Percentiles rank a stretch among this genome's conserved stretches.
These are phyloP conservation scores for Globisporangium abappressorium DNA, from an alignment of 352 stramenopile genomes.

Conservation along the genomic window DNA sequence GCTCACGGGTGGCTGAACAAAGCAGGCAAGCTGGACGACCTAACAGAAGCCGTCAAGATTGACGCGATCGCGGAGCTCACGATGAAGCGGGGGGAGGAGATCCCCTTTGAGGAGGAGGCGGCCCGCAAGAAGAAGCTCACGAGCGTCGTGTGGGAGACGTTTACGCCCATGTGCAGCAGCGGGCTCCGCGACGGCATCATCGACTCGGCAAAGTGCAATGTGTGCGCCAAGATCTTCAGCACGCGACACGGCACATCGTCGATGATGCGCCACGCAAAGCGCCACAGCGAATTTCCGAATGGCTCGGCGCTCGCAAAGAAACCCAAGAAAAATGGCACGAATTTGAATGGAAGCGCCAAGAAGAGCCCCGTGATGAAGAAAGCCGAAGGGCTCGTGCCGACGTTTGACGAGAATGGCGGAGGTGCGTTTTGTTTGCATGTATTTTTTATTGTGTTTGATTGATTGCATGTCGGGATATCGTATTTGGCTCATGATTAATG, in stretches of 20 bases:
- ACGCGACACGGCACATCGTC: conserved; percentile 77
- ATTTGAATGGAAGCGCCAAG: conserved; percentile 29
- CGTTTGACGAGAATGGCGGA: conserved; percentile 62
- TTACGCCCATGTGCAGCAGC: conserved; percentile 65
- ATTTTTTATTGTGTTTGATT: conserved; percentile 1
- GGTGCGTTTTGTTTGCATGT: conserved; percentile 30
- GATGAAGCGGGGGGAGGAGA: conserved; percentile 51
- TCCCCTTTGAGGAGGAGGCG: conserved; percentile 63
- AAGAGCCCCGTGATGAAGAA: conserved; percentile 40
- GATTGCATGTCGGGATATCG: neutral
- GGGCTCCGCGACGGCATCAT: conserved; percentile 63
- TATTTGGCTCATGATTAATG: neutral
- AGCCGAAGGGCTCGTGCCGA: conserved; percentile 35
- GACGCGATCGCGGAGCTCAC: conserved; percentile 39
- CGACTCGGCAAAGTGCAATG: conserved; percentile 70
- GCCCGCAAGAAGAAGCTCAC: conserved; percentile 82
- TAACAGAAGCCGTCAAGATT: conserved; percentile 31
- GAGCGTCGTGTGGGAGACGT: conserved; percentile 81
- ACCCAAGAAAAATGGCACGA: conserved; percentile 39
- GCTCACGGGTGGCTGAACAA: neutral
- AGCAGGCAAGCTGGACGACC: conserved; percentile 24
- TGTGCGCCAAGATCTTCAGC: conserved; percentile 77
- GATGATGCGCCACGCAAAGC: conserved; percentile 83
- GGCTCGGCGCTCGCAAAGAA: conserved; percentile 46
- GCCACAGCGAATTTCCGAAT: conserved; percentile 68